Evolutionary conservation across 495 filamentous ascomycete genomes (phyloP), one percentile per base, ranked within the genome.

Genomic region (Amphirosellinia nigrospora): DNA sequence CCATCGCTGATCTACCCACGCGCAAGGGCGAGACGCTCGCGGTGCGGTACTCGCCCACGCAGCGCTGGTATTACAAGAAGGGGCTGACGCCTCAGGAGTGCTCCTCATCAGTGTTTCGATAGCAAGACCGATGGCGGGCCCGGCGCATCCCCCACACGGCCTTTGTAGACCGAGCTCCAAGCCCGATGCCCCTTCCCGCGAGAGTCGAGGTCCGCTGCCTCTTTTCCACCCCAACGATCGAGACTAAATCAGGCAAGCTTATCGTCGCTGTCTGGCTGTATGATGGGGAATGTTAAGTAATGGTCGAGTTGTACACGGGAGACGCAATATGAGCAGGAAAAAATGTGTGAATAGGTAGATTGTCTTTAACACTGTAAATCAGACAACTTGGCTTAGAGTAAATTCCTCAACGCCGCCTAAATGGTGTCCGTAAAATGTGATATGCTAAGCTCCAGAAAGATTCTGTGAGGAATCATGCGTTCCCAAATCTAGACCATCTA

Each of bases 1-100:
- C 82, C 0, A 80, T 93, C 6, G 69, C 89, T 94, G 61, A 86
- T 94, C 65, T 95, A 94, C 79, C 92, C 3, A 78, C 89, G 62
- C 86, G 90, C 8, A 87, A 81, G 32, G 93, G 93, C 11, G 92
- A 93, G 84, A 95, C 92, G 3, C 89, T 89, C 53, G 84, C 81
- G 0, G 92, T 96, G 38, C 82, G 83, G 68, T 85, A 86, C 41
- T 86, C 87, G 66, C 72, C 80, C 13, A 71, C 64, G 0, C 89
- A 93, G 79, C 80, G 83, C 73, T 97, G 93, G 92, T 88, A 87
- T 76, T 97, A 96, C 79, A 91, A 91, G 87, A 89, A 86, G 60
- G 91, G 89, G 1, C 85, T 90, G 74, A 82, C 82, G 26, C 87
- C 90, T 6, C 80, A 87, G 59, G 80, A 91, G 80, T 90, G 13